Conservation (phyloP, 2,329 filamentous ascomycete species). For the Thielaviopsis musarum region DNA sequence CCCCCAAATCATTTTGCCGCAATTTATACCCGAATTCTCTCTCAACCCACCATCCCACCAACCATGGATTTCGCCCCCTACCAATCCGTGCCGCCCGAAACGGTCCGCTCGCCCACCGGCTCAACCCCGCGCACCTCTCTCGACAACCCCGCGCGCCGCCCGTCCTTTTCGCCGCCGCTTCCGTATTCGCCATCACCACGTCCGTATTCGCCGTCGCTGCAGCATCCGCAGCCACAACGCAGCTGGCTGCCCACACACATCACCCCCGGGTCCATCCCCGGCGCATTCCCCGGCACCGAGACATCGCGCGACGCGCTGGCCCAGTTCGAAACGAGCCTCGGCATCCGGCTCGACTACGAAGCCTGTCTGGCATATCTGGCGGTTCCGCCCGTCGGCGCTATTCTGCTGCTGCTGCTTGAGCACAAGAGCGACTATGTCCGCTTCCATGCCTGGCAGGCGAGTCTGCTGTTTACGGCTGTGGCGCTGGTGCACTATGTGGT, state of each 20-base stretch:
- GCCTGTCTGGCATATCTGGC: constrained; percentile 77
- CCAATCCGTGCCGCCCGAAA: constrained; percentile 80
- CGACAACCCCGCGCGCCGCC: constrained; percentile 33
- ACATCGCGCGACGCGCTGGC: constrained; percentile 42
- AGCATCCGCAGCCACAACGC: constrained; percentile 29
- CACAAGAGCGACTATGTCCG: constrained; percentile 94
- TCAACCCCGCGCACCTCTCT: constrained; percentile 39
- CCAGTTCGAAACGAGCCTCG: constrained; percentile 82
- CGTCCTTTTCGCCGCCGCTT: constrained; percentile 33
- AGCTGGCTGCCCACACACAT: constrained; percentile 14
- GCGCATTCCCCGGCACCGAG: constrained; percentile 22
- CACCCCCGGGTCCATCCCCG: constrained; percentile 16
- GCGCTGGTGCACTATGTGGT: constrained; percentile 73
- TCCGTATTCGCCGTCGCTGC: constrained; percentile 30
- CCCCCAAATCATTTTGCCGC: too few species aligned
- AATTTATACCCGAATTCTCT: too few species aligned
- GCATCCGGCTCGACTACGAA: constrained; percentile 75
- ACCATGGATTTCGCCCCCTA: constrained; percentile 91
- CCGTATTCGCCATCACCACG: constrained; percentile 24
- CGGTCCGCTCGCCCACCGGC: constrained; percentile 53
- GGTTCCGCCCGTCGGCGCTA: constrained; percentile 70
- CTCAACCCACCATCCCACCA: too few species aligned
- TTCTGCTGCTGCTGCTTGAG: constrained; percentile 71
- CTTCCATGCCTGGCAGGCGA: constrained; percentile 94
- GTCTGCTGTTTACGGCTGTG: constrained; percentile 58